These are phyloP conservation scores for Colletotrichum lindemuthianum DNA, from an alignment of 2,329 filamentous ascomycete species.

Conservation along the genomic window DNA sequence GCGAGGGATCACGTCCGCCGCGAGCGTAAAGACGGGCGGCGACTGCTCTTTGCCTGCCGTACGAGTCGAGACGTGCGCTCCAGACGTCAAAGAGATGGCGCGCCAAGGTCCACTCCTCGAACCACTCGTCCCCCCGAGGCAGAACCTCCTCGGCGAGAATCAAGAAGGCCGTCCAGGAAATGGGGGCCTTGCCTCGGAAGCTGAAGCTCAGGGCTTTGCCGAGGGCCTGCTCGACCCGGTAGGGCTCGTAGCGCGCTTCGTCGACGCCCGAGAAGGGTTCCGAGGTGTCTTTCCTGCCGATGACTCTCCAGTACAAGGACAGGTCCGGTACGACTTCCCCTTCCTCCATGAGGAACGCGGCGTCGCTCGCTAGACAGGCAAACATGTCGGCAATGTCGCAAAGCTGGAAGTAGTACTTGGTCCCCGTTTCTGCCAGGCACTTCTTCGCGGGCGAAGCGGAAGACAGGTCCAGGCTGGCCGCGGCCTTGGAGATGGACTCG, in stretches of 20 bases:
- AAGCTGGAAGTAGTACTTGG: conserved; percentile 13
- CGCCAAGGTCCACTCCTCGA: conserved; percentile 2
- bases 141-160: conserved; percentile 1
- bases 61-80: conserved; percentile 5
- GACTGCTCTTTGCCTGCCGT: background rate
- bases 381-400: conserved; percentile 39
- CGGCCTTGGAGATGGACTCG: conserved; percentile 1
- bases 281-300: background rate
- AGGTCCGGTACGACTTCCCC: background rate
- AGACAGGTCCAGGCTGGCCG: background rate
- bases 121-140: background rate
- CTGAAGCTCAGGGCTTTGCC: background rate
- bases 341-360: conserved; percentile 38
- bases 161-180: background rate
- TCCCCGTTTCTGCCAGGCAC: conserved; percentile 6
- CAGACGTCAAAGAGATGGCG: background rate
- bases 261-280: background rate
- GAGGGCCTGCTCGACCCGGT: conserved; percentile 2
- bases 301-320: background rate
- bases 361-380: conserved; percentile 34
- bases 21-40: background rate
- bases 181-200: background rate
- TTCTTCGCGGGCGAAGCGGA: background rate
- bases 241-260: conserved; percentile 5
- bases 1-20: conserved; percentile 20